A percentile compares a stretch with the other conserved stretches of the same genome.
phyloP scores from a whole-genome alignment of 2,329 filamentous ascomycete species.

The Stagonosporopsis vannaccii region DNA sequence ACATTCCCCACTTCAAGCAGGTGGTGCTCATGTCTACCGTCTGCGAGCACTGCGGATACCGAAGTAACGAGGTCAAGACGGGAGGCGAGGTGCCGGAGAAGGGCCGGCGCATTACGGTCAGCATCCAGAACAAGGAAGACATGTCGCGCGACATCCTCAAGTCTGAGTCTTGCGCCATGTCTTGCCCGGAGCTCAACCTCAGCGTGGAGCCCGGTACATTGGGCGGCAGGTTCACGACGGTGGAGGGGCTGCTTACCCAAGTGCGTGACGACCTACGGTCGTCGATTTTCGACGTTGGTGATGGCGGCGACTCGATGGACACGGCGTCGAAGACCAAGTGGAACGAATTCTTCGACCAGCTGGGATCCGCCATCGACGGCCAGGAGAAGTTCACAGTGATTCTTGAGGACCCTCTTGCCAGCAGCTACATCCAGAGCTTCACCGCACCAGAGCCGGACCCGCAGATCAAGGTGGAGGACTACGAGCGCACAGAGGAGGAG shows the following conservation, averaged over 20 bases:
- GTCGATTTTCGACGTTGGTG: constrained; percentile 82
- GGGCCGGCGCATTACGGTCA: constrained; percentile 82
- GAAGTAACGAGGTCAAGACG: constrained; percentile 97
- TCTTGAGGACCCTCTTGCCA: constrained; percentile 86
- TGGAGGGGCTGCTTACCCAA: constrained; percentile 91
- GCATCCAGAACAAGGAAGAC: constrained; percentile 73
- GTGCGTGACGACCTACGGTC: constrained; percentile 87
- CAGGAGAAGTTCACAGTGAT: constrained; percentile 82
- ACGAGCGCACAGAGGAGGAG: constrained; percentile 87
- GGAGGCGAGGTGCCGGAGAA: constrained; percentile 88
- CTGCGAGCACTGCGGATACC: constrained; percentile 91
- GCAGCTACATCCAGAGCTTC: constrained; percentile 92
- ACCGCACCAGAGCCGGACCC: constrained; percentile 80
- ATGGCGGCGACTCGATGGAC: constrained; percentile 82
- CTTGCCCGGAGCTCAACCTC: constrained; percentile 86
- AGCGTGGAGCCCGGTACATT: constrained; percentile 92
- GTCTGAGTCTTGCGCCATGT: constrained; percentile 87
- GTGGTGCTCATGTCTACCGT: constrained; percentile 95
- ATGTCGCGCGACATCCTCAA: constrained; percentile 94
- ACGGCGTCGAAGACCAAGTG: constrained; percentile 72
- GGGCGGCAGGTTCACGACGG: constrained; percentile 94
- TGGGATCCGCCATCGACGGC: constrained; percentile 81
- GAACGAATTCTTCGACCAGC: constrained; percentile 78
- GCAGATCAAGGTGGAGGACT: constrained; percentile 81
- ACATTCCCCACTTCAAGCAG: constrained; percentile 97